phyloP scores from a whole-genome alignment of 495 filamentous ascomycete genomes.

The Neurospora cerealis region DNA sequence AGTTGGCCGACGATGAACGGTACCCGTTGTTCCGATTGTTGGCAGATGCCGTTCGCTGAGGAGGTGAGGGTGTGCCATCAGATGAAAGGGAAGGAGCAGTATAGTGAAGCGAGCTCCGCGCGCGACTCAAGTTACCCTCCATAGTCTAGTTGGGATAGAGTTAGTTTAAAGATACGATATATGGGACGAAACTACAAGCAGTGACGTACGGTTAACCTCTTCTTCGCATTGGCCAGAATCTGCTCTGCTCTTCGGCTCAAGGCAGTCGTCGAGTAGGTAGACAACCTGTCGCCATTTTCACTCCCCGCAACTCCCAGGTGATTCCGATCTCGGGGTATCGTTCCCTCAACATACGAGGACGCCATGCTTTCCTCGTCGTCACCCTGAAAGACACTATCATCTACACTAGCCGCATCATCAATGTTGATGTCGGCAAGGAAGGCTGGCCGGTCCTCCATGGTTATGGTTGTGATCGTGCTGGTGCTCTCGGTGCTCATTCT shows the following conservation, averaged over 20 bases:
- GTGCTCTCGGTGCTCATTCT: slow-evolving; percentile 35
- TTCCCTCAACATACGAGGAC: slow-evolving; percentile 37
- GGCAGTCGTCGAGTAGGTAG: slow-evolving; percentile 54
- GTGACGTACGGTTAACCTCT: slow-evolving; percentile 64
- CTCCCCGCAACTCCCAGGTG: slow-evolving; percentile 15
- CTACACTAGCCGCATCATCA: slow-evolving; percentile 45
- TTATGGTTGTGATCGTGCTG: slow-evolving; percentile 42
- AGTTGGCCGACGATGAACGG: slow-evolving; percentile 7
- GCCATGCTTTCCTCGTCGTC: slow-evolving; percentile 51
- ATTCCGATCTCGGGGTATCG: slow-evolving; percentile 11
- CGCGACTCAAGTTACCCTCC: slow-evolving; percentile 79
- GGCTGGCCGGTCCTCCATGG: slow-evolving; percentile 31
- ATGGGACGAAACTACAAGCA: neutral
- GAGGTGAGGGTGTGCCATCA: slow-evolving; percentile 35
- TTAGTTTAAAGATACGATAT: neutral
- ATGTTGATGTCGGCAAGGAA: slow-evolving; percentile 48
- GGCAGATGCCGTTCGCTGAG: slow-evolving; percentile 26
- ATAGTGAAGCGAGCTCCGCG: slow-evolving; percentile 60
- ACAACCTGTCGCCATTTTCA: slow-evolving; percentile 22
- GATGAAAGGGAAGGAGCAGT: slow-evolving; percentile 49
- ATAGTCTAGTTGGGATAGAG: slow-evolving; percentile 52
- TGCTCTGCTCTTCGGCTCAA: slow-evolving; percentile 75
- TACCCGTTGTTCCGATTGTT: slow-evolving; percentile 12
- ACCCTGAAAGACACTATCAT: slow-evolving; percentile 47
- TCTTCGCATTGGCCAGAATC: slow-evolving; percentile 86